These are phyloP conservation scores for Eragrostis nindensis DNA, from an alignment of 176 grass and related monocot species.

Conservation along the genomic window DNA sequence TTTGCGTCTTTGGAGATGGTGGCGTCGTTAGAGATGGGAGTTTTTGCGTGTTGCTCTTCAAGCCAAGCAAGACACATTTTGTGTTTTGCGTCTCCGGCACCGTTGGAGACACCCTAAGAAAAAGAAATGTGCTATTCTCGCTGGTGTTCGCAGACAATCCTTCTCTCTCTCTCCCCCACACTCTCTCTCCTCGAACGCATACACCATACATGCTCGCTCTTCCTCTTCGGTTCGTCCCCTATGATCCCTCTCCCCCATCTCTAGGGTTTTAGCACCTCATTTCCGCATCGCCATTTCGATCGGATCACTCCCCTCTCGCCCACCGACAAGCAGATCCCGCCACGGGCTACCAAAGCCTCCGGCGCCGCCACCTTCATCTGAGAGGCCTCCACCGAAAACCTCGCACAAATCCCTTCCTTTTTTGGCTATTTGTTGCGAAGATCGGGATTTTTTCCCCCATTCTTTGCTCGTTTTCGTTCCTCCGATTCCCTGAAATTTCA, in stretches of 20 bases:
- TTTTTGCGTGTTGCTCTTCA: too few relatives aligned
- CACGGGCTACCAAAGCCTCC: background rate
- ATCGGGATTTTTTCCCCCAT: conserved; percentile 14
- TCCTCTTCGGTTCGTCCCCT: conserved; percentile 4
- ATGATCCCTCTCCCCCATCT: conserved; percentile 37
- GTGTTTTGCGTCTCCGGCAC: too few relatives aligned
- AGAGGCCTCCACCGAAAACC: conserved; percentile 6
- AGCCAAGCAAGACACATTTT: too few relatives aligned
- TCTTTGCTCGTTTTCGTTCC: background rate
- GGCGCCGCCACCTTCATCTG: conserved; percentile 7
- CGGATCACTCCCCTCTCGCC: conserved; percentile 10
- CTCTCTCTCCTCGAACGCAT: conserved; percentile 26
- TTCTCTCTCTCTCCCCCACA: background rate
- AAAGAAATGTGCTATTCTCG: background rate
- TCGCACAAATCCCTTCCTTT: conserved; percentile 31
- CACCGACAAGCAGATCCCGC: conserved; percentile 41
- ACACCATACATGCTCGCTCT: conserved; percentile 41
- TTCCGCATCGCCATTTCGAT: conserved; percentile 48
- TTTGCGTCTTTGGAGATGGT: too few relatives aligned
- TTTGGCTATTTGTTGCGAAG: conserved; percentile 12
- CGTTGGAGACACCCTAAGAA: too few relatives aligned
- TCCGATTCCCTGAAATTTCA: background rate
- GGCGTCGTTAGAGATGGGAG: too few relatives aligned
- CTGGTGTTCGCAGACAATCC: conserved; percentile 45
- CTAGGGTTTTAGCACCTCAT: conserved; percentile 61